phyloP scores from a whole-genome alignment of 2,329 filamentous ascomycete species.

The Dactylellina parvicollis region DNA sequence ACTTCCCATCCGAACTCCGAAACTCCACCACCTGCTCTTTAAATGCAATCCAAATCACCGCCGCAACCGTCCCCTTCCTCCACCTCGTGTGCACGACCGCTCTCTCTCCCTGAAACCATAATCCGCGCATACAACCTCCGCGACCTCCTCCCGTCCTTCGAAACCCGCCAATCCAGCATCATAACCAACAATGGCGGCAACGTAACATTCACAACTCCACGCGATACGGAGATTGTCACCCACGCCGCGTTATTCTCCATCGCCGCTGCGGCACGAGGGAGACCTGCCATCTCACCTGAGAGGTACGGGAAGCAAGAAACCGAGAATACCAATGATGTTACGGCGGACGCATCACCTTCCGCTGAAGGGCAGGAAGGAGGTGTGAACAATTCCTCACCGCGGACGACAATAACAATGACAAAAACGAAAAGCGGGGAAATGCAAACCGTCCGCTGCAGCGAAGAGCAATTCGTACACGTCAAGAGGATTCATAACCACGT shows the following conservation, averaged over 20 bases:
- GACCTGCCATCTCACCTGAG: conserved; percentile 25
- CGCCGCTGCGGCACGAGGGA: conserved; percentile 34
- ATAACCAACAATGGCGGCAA: background rate
- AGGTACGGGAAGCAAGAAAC: background rate
- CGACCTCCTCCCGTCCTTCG: conserved; percentile 1
- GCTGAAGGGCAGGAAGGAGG: background rate
- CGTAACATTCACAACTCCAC: conserved; percentile 20
- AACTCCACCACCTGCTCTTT: background rate
- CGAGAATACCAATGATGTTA: background rate
- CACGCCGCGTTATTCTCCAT: conserved; percentile 21
- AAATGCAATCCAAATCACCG: background rate
- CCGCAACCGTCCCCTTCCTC: background rate
- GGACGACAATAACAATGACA: background rate
- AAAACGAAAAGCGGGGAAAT: background rate
- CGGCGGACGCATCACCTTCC: no score
- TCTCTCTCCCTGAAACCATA: conserved; percentile 21
- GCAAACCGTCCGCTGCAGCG: conserved; percentile 11
- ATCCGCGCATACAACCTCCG: conserved; percentile 32
- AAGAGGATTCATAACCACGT: conserved; percentile 21
- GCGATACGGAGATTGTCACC: conserved; percentile 3
- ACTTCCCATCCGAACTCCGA: background rate
- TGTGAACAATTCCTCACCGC: background rate
- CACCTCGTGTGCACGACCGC: background rate
- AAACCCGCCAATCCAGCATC: background rate
- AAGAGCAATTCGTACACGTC: conserved; percentile 32